A percentile compares a stretch with the other conserved stretches of the same genome.
phyloP scores from a whole-genome alignment of 2,329 filamentous ascomycete species.

The Aaosphaeria pasadenensis region DNA sequence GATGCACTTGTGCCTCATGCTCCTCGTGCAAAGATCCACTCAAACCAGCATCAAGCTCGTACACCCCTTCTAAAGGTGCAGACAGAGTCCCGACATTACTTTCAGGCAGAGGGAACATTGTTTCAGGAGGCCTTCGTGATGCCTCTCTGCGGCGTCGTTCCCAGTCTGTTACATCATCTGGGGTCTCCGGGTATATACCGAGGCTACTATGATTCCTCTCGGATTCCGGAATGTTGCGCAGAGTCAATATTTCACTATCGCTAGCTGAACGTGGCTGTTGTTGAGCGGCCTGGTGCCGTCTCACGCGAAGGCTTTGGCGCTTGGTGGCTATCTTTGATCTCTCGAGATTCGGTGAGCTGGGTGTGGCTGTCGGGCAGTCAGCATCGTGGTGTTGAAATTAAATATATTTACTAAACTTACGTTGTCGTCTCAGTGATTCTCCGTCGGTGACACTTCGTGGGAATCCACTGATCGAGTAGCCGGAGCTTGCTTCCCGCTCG shows the following conservation, averaged over 20 bases:
- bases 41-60: not conserved
- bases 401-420: conserved; percentile 1
- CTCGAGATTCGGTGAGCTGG: not conserved
- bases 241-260: not conserved
- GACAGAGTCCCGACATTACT: not conserved
- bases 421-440: conserved; percentile 3
- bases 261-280: not conserved
- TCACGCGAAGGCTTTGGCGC: conserved; percentile 4
- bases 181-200: conserved; percentile 1
- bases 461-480: conserved; percentile 37
- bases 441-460: conserved; percentile 16
- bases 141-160: conserved; percentile 1
- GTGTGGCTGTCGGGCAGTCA: not conserved
- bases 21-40: not conserved
- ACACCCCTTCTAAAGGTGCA: not conserved
- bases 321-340: not conserved
- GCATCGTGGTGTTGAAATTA: not conserved
- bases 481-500: conserved; percentile 28
- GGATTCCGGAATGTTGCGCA: not conserved
- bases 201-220: not conserved
- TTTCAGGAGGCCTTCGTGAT: conserved; percentile 2
- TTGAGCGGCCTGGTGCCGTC: not conserved
- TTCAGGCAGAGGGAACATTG: not conserved
- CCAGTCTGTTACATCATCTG: conserved; percentile 4
- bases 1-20: not conserved